Percentiles rank a stretch among this genome's conserved stretches.
These are phyloP conservation scores for Lactarius pseudohatsudake DNA, from an alignment of 768 basidiomycete genomes.

Conservation along the genomic window DNA sequence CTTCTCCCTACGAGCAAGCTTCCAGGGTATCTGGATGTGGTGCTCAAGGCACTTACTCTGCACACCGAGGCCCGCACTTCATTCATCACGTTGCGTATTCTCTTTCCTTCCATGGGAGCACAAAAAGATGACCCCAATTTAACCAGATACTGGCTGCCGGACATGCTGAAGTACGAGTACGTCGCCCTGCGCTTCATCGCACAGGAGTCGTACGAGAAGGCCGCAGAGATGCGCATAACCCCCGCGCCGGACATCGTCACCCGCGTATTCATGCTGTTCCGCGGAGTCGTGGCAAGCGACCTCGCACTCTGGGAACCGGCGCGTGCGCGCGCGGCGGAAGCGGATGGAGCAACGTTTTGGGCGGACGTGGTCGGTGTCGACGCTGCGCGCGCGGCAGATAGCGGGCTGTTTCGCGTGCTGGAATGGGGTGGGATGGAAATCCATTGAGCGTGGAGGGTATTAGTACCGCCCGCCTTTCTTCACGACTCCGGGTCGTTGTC, in stretches of 20 bases:
- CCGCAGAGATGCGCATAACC: conserved; percentile 21
- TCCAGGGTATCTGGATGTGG: conserved; percentile 41
- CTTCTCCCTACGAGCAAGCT: conserved; percentile 36
- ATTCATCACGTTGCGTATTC: conserved; percentile 45
- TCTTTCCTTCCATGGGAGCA: not conserved
- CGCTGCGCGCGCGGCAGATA: conserved; percentile 32
- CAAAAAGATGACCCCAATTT: not conserved
- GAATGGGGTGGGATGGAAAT: conserved; percentile 44
- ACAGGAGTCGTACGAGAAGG: conserved; percentile 43
- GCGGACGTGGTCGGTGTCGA: conserved; percentile 40
- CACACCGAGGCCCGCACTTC: conserved; percentile 46
- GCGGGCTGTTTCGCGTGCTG: conserved; percentile 40
- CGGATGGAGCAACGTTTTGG: conserved; percentile 35
- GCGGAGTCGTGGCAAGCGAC: conserved; percentile 36
- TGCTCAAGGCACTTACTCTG: conserved; percentile 36
- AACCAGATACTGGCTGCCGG: conserved; percentile 45
- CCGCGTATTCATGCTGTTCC: conserved; percentile 51
- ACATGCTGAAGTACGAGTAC: conserved; percentile 40
- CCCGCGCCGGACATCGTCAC: conserved; percentile 46
- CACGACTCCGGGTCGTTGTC: no score
- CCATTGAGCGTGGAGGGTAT: not conserved
- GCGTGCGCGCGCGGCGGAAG: conserved; percentile 27
- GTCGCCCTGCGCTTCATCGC: conserved; percentile 48
- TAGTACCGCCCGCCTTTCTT: not conserved
- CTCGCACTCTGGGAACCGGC: conserved; percentile 33